A percentile compares a stretch with the other conserved stretches of the same genome.
These are phyloP conservation scores for Daldinia decipiens DNA, from an alignment of 495 filamentous ascomycete species.

Conservation along the genomic window DNA sequence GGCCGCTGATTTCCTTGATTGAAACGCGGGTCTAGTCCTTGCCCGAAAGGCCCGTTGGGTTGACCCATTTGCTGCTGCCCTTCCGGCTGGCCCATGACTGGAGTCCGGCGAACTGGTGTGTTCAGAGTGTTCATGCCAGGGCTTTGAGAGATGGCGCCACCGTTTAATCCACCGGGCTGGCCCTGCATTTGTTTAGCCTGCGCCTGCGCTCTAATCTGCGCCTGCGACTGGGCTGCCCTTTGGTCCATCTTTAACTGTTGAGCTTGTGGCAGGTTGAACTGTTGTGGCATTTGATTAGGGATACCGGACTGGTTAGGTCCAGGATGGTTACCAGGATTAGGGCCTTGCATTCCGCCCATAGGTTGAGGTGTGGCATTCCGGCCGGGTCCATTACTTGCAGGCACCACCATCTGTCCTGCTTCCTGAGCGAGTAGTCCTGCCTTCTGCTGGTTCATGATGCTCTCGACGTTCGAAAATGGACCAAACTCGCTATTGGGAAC, in stretches of 20 bases:
- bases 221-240: slow-evolving; percentile 49
- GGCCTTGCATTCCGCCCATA: slow-evolving; percentile 52
- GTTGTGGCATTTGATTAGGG: slow-evolving; percentile 51
- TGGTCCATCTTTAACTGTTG: slow-evolving; percentile 57
- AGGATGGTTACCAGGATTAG: slow-evolving; percentile 51
- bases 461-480: slow-evolving; percentile 57
- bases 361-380: slow-evolving; percentile 55
- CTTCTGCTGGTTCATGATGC: slow-evolving; percentile 60
- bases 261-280: slow-evolving; percentile 52
- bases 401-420: slow-evolving; percentile 63
- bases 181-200: slow-evolving; percentile 59
- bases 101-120: slow-evolving; percentile 58
- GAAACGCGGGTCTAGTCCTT: slow-evolving; percentile 56
- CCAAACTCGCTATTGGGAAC: slow-evolving; percentile 52
- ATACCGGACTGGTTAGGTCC: slow-evolving; percentile 49
- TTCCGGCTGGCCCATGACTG: slow-evolving; percentile 52
- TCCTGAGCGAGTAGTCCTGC: slow-evolving; percentile 58
- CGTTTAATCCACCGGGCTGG: slow-evolving; percentile 58
- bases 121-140: slow-evolving; percentile 63
- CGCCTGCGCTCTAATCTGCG: slow-evolving; percentile 53
- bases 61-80: slow-evolving; percentile 51
- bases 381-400: slow-evolving; percentile 57
- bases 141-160: slow-evolving; percentile 58
- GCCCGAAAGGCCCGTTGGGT: slow-evolving; percentile 49
- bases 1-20: slow-evolving; percentile 53